phyloP scores from a whole-genome alignment of 2,329 filamentous ascomycete genomes.

The Aspergillus persii region DNA sequence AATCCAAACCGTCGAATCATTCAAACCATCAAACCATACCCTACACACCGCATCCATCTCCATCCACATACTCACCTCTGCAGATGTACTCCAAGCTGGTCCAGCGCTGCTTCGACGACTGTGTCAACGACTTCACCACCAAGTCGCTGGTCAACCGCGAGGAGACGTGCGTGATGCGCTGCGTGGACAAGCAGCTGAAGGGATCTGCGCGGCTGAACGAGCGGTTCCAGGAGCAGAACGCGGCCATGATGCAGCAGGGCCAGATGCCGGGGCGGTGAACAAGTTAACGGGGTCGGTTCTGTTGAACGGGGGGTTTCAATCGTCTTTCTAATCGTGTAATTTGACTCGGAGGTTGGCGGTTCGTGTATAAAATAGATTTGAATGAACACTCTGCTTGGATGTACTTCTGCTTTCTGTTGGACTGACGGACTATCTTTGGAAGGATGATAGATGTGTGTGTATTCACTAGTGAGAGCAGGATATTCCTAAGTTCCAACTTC shows the following conservation, averaged over 20 bases:
- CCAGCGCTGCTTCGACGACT: constrained; percentile 83
- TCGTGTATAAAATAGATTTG: constrained; percentile 21
- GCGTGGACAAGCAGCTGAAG: constrained; percentile 95
- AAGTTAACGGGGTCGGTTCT: not conserved
- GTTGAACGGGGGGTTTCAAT: not conserved
- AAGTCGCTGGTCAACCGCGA: constrained; percentile 88
- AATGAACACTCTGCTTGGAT: constrained; percentile 7
- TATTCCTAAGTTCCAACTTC: too few relatives aligned
- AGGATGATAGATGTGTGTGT: too few relatives aligned
- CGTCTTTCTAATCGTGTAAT: constrained; percentile 4
- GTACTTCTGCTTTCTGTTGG: too few relatives aligned
- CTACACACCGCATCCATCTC: too few relatives aligned
- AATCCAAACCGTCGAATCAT: not conserved
- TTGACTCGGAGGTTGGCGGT: constrained; percentile 9
- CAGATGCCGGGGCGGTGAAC: constrained; percentile 46
- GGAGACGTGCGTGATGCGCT: constrained; percentile 87
- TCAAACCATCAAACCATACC: not conserved
- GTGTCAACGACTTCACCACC: constrained; percentile 97
- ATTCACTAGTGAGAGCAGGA: too few relatives aligned
- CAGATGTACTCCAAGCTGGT: constrained; percentile 65
- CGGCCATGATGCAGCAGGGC: constrained; percentile 63
- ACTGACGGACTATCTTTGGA: too few relatives aligned
- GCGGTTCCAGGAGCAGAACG: constrained; percentile 78
- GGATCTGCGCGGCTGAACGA: constrained; percentile 85
- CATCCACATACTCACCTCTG: not conserved